Evolutionary conservation across 2,329 filamentous ascomycete genomes (phyloP).

Genomic region (Beauveria caledonica): DNA sequence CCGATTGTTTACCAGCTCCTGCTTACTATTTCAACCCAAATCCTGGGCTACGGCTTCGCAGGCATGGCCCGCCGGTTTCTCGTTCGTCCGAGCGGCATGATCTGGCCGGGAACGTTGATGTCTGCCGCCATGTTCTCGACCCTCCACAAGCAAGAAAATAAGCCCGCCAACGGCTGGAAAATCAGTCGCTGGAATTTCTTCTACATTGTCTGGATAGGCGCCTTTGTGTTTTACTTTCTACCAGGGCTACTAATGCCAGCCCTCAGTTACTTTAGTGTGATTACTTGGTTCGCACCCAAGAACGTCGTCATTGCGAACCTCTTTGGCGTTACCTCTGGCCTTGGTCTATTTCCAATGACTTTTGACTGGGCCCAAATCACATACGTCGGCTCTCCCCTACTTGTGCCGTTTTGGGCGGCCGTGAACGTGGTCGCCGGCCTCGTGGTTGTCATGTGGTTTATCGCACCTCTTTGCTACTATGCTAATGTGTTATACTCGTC

Average conservation of each 20-base stretch:
- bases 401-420: constrained; percentile 80
- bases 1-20: constrained; percentile 71
- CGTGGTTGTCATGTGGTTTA: constrained; percentile 76
- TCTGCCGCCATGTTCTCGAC: constrained; percentile 85
- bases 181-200: constrained; percentile 83
- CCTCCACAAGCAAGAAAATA: constrained; percentile 77
- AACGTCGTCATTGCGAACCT: constrained; percentile 82
- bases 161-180: constrained; percentile 71
- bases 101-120: constrained; percentile 84
- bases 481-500: constrained; percentile 70
- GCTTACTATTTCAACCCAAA: constrained; percentile 77
- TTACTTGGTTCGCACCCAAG: constrained; percentile 82
- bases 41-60: constrained; percentile 79
- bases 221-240: constrained; percentile 77
- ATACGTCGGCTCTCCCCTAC: constrained; percentile 74
- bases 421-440: constrained; percentile 77
- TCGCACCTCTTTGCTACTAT: constrained; percentile 75
- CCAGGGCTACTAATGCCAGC: constrained; percentile 77
- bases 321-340: constrained; percentile 76
- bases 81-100: constrained; percentile 80
- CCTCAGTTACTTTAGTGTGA: constrained; percentile 79
- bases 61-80: constrained; percentile 74
- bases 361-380: constrained; percentile 92
- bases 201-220: constrained; percentile 59
- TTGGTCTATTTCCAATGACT: constrained; percentile 76